phyloP scores from a whole-genome alignment of 805 yeast species.

The Alloascoidea hylecoeti region DNA sequence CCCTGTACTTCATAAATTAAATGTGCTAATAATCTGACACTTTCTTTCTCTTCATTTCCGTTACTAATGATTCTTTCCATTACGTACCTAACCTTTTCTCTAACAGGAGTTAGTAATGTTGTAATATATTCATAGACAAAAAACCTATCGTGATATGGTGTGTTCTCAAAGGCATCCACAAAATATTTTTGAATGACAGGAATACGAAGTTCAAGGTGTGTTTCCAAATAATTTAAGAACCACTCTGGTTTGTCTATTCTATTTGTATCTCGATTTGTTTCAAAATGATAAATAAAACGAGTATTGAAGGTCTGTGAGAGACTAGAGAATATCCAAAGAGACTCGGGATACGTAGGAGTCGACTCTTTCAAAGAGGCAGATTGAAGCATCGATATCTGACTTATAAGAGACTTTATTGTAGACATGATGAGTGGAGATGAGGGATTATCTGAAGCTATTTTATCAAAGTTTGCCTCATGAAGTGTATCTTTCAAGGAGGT shows the following conservation, averaged over 20 bases:
- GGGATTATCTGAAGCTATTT: too few relatives aligned
- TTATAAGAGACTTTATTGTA: too few relatives aligned
- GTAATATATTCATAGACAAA: slow-evolving; percentile 28
- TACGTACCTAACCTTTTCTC: too few relatives aligned
- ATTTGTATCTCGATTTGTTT: slow-evolving; percentile 41
- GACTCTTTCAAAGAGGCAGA: background rate
- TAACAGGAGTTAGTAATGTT: slow-evolving; percentile 30
- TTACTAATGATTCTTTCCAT: slow-evolving; percentile 16
- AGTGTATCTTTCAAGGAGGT: background rate
- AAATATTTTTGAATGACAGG: slow-evolving; percentile 5
- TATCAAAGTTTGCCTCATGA: too few relatives aligned
- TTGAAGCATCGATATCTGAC: too few relatives aligned
- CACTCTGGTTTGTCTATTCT: slow-evolving; percentile 60
- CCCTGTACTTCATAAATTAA: slow-evolving; percentile 39
- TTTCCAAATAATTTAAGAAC: slow-evolving; percentile 37
- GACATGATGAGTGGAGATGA: too few relatives aligned
- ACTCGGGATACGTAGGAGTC: background rate
- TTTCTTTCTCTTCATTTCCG: slow-evolving; percentile 21
- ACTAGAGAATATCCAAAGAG: slow-evolving; percentile 23
- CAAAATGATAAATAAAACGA: slow-evolving; percentile 50
- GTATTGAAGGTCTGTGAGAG: slow-evolving; percentile 29
- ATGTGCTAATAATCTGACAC: slow-evolving; percentile 41
- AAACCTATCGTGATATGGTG: slow-evolving; percentile 9
- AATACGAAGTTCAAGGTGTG: slow-evolving; percentile 18
- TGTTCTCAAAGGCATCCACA: slow-evolving; percentile 11